These are phyloP conservation scores for Amesomyces nigricolor DNA, from an alignment of 2,329 filamentous ascomycete species.

Conservation along the genomic window DNA sequence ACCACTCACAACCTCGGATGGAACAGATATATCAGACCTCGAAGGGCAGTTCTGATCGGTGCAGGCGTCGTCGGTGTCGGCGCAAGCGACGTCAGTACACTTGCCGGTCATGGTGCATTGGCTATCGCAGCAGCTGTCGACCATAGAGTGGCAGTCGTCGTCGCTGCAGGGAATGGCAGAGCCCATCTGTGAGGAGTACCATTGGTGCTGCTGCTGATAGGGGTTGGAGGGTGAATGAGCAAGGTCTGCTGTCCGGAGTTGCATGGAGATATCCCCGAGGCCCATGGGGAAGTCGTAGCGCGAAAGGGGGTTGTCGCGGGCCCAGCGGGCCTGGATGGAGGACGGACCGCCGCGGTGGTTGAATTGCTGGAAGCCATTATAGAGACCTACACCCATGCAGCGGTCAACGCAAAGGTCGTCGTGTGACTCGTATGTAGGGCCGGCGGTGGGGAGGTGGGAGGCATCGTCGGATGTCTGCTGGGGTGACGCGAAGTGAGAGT, in stretches of 20 bases:
- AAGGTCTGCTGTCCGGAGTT: conserved; percentile 13
- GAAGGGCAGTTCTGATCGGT: conserved; percentile 28
- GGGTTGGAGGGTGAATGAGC: conserved; percentile 3
- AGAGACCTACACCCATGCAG: conserved; percentile 26
- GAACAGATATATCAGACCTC: conserved; percentile 16
- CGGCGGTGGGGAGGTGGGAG: conserved; percentile 6
- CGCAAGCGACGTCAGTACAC: conserved; percentile 27
- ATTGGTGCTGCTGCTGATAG: conserved; percentile 17
- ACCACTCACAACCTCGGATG: conserved; percentile 27
- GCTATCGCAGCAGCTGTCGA: conserved; percentile 27
- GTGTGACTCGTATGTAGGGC: conserved; percentile 21
- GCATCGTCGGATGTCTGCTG: conserved; percentile 8
- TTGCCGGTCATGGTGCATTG: conserved; percentile 29
- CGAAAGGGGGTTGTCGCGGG: conserved; percentile 8
- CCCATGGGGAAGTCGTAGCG: conserved; percentile 14
- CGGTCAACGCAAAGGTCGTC: conserved; percentile 27
- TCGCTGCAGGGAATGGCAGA: conserved; percentile 17
- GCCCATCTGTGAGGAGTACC: conserved; percentile 17
- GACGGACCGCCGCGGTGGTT: conserved; percentile 22
- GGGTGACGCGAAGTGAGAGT: conserved; percentile 5
- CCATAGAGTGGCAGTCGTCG: conserved; percentile 25
- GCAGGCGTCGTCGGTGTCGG: conserved; percentile 27
- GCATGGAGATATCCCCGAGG: conserved; percentile 13
- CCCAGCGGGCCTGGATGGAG: conserved; percentile 19
- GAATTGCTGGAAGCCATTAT: conserved; percentile 27